Evolutionary conservation across 805 yeast species (phyloP), one percentile per base, ranked within the genome.

Genomic region (Cyberlindnera lachancei): DNA sequence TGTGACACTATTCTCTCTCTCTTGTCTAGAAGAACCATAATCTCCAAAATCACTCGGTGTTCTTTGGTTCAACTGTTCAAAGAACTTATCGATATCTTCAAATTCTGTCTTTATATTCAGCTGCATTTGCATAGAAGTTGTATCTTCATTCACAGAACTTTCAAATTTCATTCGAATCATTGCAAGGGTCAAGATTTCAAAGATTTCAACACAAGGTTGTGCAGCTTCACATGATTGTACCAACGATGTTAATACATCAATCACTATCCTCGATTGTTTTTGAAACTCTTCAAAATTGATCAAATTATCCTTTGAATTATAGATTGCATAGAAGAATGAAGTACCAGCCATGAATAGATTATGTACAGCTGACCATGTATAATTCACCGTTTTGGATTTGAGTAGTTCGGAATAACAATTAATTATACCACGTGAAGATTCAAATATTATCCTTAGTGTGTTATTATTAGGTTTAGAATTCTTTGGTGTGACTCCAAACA

Each of bases 341-440:
- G 90, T 80, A 1, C 94, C 94, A 0, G 95, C 88, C 81, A 83
- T 79, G 52, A 85, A 85, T 33, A 85, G 61, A 51, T 85, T 86
- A 53, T 86, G 94, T 3, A 85, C 88, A 0, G 94, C 92, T 2
- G 87, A 88, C 96, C 96, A 87, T 0, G 95, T 84, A 55, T 83
- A 87, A 54, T 85, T 85, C 38, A 86, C 68, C 29, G 72, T 63
- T 45, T 70, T 71, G 18, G 65, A 65, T n/a, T 61, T 54, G 43
- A 69, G 71, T 23, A 87, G 58, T 31, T 69, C 70, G 30, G 68
- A 60, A 52, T 83, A 87, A 19, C 77, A 68, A 21, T 64, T 59
- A 33, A 86, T 78, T 22, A 85, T 69, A 27, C 78, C 79, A 43
- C 69, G 70, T 2, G 92, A 73, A 1, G 88, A 72, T 17, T 71